Evolutionary conservation across 1,284 basidiomycete species (phyloP), one percentile per base, ranked within the genome.

Genomic region (Rhodotorula sp.): DNA sequence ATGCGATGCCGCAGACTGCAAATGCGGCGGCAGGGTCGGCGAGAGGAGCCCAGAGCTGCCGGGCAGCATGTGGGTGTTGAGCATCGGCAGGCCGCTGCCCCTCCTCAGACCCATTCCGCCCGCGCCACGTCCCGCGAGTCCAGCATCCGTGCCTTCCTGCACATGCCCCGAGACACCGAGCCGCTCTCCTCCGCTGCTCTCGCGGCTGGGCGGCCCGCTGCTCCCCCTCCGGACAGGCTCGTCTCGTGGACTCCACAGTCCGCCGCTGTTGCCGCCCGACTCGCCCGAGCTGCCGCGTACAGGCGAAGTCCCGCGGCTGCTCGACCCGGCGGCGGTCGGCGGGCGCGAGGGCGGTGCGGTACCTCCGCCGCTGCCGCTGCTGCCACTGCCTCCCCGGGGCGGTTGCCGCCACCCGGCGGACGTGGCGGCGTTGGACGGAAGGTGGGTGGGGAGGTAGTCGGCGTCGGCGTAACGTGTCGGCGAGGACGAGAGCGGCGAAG

Each of bases 41-140:
- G 34, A 50, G 16, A 65, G 42, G 49, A 58, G 34, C 41, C 48
- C 64, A 4, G 42, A 48, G 14, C 42, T 42, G 14, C 21, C 42
- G 5, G 49, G 64, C 4, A 65, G 19, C 46, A 65, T 48, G 56
- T 58, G 56, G 25, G 64, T 65, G 23, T 65, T 65, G 21, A 65
- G 64, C n/a, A 65, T 56, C 17, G 64, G 55, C 34, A 65, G 48
- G 3, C 48, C 49, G 8, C 34, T 41, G 17, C 64, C 56, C 41
- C 56, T 17, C 7, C 48, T 49, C 9, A 59, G 21, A 1, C 56
- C 64, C 16, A n/a, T 44, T 23, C 63, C 63, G 5, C 64, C 64
- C 5, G 64, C 64, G 4, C 64, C 64, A 7, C 64, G 46, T 7
- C 64, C 64, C 3, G 64, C 64, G 8, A 58, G 45, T 1, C 64